Evolutionary conservation across 345 rosid species (phyloP).

Genomic region (Noccaea caerulescens): DNA sequence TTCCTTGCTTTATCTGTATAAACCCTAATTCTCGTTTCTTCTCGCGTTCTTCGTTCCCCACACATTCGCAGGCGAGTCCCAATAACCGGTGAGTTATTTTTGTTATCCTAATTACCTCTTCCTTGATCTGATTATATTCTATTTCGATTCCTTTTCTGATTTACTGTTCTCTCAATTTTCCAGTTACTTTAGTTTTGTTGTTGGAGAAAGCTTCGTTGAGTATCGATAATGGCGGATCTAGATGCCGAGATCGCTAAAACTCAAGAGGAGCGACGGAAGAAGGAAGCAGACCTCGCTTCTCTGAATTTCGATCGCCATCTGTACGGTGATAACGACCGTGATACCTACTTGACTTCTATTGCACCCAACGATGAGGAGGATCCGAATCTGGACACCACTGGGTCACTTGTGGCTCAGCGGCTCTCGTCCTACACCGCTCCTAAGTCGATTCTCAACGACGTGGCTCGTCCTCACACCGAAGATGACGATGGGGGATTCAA

Average conservation of each 20-base stretch:
- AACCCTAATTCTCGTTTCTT: conserved; percentile 31
- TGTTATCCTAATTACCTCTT: background rate
- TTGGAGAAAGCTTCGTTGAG: conserved; percentile 25
- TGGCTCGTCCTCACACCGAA: conserved; percentile 67
- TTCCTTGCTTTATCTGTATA: background rate
- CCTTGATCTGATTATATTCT: background rate
- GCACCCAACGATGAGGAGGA: conserved; percentile 91
- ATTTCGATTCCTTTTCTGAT: conserved; percentile 19
- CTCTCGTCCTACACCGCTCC: conserved; percentile 95
- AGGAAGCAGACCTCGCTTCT: conserved; percentile 80
- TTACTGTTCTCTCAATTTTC: background rate
- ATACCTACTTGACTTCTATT: conserved; percentile 66
- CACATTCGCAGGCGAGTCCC: conserved; percentile 19
- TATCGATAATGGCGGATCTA: conserved; percentile 47
- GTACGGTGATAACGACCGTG: conserved; percentile 76
- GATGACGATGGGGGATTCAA: conserved; percentile 65
- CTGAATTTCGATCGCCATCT: conserved; percentile 81
- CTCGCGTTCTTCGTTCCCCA: conserved; percentile 16
- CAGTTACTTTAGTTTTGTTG: background rate
- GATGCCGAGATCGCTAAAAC: conserved; percentile 83
- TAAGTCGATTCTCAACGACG: conserved; percentile 71
- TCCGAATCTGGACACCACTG: conserved; percentile 56
- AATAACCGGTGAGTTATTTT: conserved; percentile 18
- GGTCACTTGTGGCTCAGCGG: conserved; percentile 71
- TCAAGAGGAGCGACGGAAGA: conserved; percentile 74